Evolutionary conservation across 1,284 basidiomycete species (phyloP).

Genomic region (Fomitopsis palustris): DNA sequence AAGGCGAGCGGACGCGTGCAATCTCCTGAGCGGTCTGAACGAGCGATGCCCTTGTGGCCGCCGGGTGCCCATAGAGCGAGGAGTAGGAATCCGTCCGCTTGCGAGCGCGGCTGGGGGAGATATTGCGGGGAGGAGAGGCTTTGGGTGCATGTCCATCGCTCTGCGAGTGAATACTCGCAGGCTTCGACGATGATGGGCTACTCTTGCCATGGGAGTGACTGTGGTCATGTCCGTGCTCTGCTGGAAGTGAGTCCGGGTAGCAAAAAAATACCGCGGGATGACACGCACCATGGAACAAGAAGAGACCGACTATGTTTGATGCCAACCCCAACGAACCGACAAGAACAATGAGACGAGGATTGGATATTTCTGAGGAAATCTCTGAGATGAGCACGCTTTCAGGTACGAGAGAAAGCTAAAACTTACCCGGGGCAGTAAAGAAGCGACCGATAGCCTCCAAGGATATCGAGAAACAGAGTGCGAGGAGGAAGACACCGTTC

Average conservation of each 20-base stretch:
- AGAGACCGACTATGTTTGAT: constrained; percentile 91
- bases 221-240: constrained; percentile 69
- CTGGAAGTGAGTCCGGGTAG: not conserved
- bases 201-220: constrained; percentile 38
- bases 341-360: constrained; percentile 84
- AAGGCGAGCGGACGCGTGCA: constrained; percentile 52
- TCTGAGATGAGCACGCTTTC: not conserved
- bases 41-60: constrained; percentile 83
- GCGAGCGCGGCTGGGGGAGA: constrained; percentile 24
- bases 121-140: constrained; percentile 6
- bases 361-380: constrained; percentile 70
- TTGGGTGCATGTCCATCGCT: constrained; percentile 19
- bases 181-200: constrained; percentile 20
- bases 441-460: constrained; percentile 93
- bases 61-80: constrained; percentile 78
- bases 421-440: constrained; percentile 76
- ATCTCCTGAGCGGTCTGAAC: constrained; percentile 87
- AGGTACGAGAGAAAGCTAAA: not conserved
- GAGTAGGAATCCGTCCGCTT: constrained; percentile 52
- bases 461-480: constrained; percentile 94
- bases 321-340: constrained; percentile 89
- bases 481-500: constrained; percentile 95
- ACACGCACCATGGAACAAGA: constrained; percentile 88
- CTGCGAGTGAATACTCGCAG: constrained; percentile 23
- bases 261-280: not conserved